Evolutionary conservation across 768 basidiomycete species (phyloP).

Genomic region (Xerocomellus amylosporus): DNA sequence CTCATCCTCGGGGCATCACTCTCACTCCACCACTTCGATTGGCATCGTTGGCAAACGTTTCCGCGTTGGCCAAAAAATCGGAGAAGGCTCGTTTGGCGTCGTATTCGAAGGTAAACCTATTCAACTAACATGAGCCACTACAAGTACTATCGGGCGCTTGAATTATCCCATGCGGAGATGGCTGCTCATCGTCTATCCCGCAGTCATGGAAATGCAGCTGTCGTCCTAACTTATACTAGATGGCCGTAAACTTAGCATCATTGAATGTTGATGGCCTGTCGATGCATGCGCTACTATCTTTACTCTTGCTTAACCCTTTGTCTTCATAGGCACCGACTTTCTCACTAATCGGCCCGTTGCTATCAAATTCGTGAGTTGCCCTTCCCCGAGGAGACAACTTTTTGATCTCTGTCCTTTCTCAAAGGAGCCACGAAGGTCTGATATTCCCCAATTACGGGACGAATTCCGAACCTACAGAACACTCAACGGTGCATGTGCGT

Average conservation of each 20-base stretch:
- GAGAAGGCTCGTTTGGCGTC: slow-evolving; percentile 97
- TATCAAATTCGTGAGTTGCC: slow-evolving; percentile 85
- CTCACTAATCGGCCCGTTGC: slow-evolving; percentile 86
- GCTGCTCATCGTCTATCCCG: not conserved
- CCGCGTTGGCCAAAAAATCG: slow-evolving; percentile 97
- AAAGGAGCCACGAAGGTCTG: slow-evolving; percentile 95
- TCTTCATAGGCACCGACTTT: slow-evolving; percentile 70
- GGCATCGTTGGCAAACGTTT: slow-evolving; percentile 79
- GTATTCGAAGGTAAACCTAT: slow-evolving; percentile 83
- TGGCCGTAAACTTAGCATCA: not conserved
- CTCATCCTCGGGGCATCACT: no score
- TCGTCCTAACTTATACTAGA: slow-evolving; percentile 6
- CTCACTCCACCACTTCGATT: slow-evolving; percentile 59
- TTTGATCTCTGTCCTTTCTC: slow-evolving; percentile 17
- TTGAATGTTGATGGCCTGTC: slow-evolving; percentile 7
- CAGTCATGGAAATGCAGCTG: slow-evolving; percentile 5
- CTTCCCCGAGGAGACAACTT: slow-evolving; percentile 1
- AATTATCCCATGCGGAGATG: slow-evolving; percentile 2
- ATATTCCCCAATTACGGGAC: slow-evolving; percentile 95
- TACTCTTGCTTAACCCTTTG: slow-evolving; percentile 5
- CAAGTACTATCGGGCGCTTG: slow-evolving; percentile 13
- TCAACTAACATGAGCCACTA: slow-evolving; percentile 1
- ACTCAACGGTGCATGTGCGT: slow-evolving; percentile 82
- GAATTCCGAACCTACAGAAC: slow-evolving; percentile 98
- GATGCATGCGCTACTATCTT: slow-evolving; percentile 1